Percentiles rank a stretch among this genome's conserved stretches.
These are phyloP conservation scores for Cynara cardunculus DNA, from an alignment of 129 eudicot species.

Conservation along the genomic window DNA sequence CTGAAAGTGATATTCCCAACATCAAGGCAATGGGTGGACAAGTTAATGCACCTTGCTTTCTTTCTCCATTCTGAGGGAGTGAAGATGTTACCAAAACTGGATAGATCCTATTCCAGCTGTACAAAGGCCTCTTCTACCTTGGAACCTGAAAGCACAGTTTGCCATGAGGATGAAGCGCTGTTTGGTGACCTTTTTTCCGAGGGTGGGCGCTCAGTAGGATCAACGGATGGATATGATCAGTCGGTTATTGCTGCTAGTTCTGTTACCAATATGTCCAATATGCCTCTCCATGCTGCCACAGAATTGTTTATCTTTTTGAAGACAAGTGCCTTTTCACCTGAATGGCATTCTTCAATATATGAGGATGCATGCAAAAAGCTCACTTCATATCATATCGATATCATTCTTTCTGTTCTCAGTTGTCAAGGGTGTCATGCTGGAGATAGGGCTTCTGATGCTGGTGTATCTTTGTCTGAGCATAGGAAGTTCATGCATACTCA, in stretches of 20 bases:
- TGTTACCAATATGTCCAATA: slow-evolving; percentile 47
- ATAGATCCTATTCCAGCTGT: slow-evolving; percentile 59
- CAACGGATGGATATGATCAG: slow-evolving; percentile 83
- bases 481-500: slow-evolving; percentile 57
- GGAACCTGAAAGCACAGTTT: slow-evolving; percentile 68
- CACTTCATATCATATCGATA: slow-evolving; percentile 58
- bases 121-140: slow-evolving; percentile 51
- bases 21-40: slow-evolving; percentile 75
- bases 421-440: slow-evolving; percentile 59
- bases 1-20: slow-evolving; percentile 57
- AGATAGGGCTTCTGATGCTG: slow-evolving; percentile 48
- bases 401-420: slow-evolving; percentile 58
- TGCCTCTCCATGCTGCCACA: slow-evolving; percentile 77
- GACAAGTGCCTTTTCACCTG: slow-evolving; percentile 56
- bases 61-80: slow-evolving; percentile 87
- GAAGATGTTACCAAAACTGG: slow-evolving; percentile 67
- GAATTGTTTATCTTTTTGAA: slow-evolving; percentile 69
- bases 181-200: slow-evolving; percentile 97
- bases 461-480: slow-evolving; percentile 38
- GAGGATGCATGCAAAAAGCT: slow-evolving; percentile 69
- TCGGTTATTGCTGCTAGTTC: slow-evolving; percentile 47
- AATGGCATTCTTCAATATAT: slow-evolving; percentile 58
- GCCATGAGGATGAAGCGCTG: slow-evolving; percentile 94
- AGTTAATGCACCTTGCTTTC: slow-evolving; percentile 64
- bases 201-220: slow-evolving; percentile 88